Evolutionary conservation across 768 basidiomycete species (phyloP), one percentile per base, ranked within the genome.

Genomic region (Tricholoma saponaceum): DNA sequence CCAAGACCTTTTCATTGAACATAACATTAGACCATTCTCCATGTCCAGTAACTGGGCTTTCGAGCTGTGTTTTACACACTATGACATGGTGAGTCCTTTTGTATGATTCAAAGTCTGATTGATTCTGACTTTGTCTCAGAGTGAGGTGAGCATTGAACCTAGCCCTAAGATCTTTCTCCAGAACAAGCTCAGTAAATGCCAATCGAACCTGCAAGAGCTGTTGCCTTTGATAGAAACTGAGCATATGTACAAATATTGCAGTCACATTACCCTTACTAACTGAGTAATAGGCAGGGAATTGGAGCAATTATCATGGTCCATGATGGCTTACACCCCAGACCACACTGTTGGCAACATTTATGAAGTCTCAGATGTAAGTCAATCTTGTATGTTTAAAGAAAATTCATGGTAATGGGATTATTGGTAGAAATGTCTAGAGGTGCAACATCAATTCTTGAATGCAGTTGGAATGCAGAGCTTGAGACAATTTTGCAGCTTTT

Each of bases 141-240:
- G 72, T 39, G 81, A 78, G 5, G 80, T 92, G 70, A 85, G 74
- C 65, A 69, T 86, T 12, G 92, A 92, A 33, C 72, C 81, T 20
- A 81, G 79, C 8, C 85, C 92, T 0, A 92, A 90, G 69, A 77
- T 90, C 2, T 83, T 89, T 66, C 74, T 94, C 20, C 92, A 94
- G 73, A 94, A 94, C 68, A 89, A 86, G 61, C 78, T 92, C 23
- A 72, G 73, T 52, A 79, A 77, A 56, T 83, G 80, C 56, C 79
- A 82, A 55, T 73, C 69, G 32, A 91, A 89, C 72, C 66, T 90
- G n/a, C 66, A 74, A 52, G 90, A 92, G 61, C 67, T 90, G 7
- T 69, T 63, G n/a, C 77, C 84, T 4, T 62, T 85, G 13, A 74
- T 89, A 5, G 70, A 78, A n/a, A 63, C 78, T 6, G 89, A 89